phyloP scores from a whole-genome alignment of 225 moss, liverwort and hornwort genomes.

The Pleurozium schreberi region DNA sequence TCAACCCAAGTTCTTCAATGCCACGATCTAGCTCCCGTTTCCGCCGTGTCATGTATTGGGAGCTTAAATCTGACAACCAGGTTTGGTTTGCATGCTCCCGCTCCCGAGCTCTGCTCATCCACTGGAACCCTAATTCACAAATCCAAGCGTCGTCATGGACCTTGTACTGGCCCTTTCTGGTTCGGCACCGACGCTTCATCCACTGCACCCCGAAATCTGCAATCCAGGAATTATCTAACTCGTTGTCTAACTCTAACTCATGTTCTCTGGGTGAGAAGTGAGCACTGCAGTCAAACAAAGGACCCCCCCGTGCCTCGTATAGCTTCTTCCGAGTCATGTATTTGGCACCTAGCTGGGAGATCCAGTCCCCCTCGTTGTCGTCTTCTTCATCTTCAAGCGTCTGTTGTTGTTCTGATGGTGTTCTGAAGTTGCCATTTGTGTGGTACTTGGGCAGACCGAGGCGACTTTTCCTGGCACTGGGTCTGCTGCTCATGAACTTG shows the following conservation, averaged over 20 bases:
- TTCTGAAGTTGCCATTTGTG: neutral
- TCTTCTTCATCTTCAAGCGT: conserved; percentile 5
- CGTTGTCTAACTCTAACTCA: conserved; percentile 20
- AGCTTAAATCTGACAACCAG: conserved; percentile 35
- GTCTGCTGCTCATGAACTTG: conserved; percentile 42
- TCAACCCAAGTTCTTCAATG: conserved; percentile 17
- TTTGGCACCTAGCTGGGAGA: conserved; percentile 31
- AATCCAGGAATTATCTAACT: conserved; percentile 42
- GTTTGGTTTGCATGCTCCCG: conserved; percentile 20
- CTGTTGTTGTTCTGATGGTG: neutral
- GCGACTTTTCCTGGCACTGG: conserved; percentile 14
- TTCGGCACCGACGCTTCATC: conserved; percentile 27
- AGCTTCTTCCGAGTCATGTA: conserved; percentile 39
- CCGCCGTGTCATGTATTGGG: conserved; percentile 22
- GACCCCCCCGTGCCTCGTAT: neutral
- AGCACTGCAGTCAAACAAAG: conserved; percentile 2
- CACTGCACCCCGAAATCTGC: conserved; percentile 36
- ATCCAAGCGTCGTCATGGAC: conserved; percentile 39
- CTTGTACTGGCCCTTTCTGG: conserved; percentile 17
- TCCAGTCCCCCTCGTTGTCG: conserved; percentile 29
- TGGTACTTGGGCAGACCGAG: neutral
- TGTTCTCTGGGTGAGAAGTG: conserved; percentile 19
- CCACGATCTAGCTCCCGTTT: conserved; percentile 22
- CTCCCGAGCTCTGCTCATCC: conserved; percentile 38
- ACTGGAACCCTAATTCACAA: conserved; percentile 39